Base-by-base conservation (phyloP, 257 asterid species). In the Penstemon davidsonii region DNA sequence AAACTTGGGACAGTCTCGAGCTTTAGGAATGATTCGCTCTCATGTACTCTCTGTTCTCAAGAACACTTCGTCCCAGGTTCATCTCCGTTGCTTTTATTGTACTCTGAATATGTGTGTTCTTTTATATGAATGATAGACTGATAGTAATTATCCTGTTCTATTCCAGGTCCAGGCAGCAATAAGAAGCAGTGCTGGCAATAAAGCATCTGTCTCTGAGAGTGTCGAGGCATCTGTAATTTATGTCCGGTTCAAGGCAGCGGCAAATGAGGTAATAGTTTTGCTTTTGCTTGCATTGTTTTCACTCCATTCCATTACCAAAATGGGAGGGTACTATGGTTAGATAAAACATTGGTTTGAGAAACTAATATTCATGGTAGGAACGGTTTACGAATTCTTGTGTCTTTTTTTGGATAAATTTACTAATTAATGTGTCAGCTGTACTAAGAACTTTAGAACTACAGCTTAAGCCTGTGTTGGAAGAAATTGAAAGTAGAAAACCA, bases 191-290 rank as follows among this genome's bases (percentile, higher is more conserved):
- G 83, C 85, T 70, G 90, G 88, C 59, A 81, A 84, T 75, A 87
- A 84, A 76, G 79, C 87, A 71, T 78, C 95, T 62, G 84, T 91
- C 44, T 91, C 99, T 49, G 98, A 94, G 83, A 96, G 89, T 70
- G 92, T 88, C 60, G 98, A 94, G 82, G 92, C 99, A 54, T 94
- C 99, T 46, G 85, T 86, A 41, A 94, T 89, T 43, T 94, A 88
- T 74, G 96, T 94, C 60, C 92, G 96, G 64, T 94, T 94, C 79
- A 91, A 94, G 86, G 98, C 96, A 67, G 98, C 96, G 54, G 98
- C 99, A 69, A 89, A 86, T 73, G 98, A 94, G 96, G 99, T 86
- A 63, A 51, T 45, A 52, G 11, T 55, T 53, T 75, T 64, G 56
- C 39, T 68, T 67, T 67, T 76, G 73, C 45, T 57, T 55, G 7